Percentiles rank a stretch among this genome's conserved stretches.
These are phyloP conservation scores for Allomyces arbusculus DNA, from an alignment of 192 early-diverging fungal genomes.

Conservation along the genomic window DNA sequence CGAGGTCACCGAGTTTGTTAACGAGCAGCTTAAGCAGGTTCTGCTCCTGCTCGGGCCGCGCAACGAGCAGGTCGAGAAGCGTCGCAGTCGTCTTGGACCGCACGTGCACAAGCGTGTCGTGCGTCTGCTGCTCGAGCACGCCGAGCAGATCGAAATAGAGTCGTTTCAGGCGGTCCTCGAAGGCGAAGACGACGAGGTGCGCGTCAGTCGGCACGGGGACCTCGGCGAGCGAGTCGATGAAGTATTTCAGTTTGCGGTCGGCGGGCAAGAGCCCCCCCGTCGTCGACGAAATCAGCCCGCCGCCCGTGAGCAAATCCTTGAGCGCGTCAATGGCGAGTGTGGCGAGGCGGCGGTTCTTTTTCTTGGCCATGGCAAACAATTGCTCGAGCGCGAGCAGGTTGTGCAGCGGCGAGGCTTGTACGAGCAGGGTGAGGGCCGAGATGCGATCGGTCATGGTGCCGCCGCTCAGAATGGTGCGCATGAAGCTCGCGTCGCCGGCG, in stretches of 20 bases:
- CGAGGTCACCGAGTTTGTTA: constrained; percentile 88
- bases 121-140: constrained; percentile 62
- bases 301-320: constrained; percentile 69
- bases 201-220: constrained; percentile 30
- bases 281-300: neutral
- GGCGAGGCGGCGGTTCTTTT: constrained; percentile 76
- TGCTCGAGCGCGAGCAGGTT: constrained; percentile 43
- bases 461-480: constrained; percentile 65
- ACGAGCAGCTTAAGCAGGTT: constrained; percentile 77
- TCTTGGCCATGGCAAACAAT: constrained; percentile 65
- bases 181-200: constrained; percentile 80
- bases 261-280: constrained; percentile 36
- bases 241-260: constrained; percentile 74
- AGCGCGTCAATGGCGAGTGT: constrained; percentile 64
- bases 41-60: constrained; percentile 91
- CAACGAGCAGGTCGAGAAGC: constrained; percentile 52
- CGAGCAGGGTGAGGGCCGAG: constrained; percentile 73
- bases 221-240: constrained; percentile 67
- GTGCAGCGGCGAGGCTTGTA: constrained; percentile 84
- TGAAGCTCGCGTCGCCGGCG: constrained; percentile 64
- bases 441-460: constrained; percentile 88
- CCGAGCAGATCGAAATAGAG: constrained; percentile 77
- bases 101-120: constrained; percentile 69
- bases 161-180: constrained; percentile 85
- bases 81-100: constrained; percentile 57